phyloP scores from a whole-genome alignment of 306 rosid genomes.

The Glycine soja region DNA sequence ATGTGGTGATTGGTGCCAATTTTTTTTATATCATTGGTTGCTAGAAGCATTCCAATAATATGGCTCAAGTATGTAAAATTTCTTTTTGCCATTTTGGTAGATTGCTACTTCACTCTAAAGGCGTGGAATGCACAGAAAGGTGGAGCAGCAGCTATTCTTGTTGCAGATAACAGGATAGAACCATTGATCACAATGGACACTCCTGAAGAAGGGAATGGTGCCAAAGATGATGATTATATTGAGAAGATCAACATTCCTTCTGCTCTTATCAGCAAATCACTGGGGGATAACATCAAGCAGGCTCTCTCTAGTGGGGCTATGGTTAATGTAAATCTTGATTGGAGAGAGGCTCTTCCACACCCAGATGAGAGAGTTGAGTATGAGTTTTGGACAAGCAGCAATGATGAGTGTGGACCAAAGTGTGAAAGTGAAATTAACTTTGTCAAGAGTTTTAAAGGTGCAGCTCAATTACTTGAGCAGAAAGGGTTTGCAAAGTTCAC shows the following conservation, averaged over 20 bases:
- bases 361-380: slow-evolving; percentile 98
- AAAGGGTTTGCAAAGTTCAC: slow-evolving; percentile 86
- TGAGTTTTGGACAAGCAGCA: slow-evolving; percentile 96
- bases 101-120: slow-evolving; percentile 92
- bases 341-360: slow-evolving; percentile 99
- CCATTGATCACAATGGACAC: slow-evolving; percentile 95
- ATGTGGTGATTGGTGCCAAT: background rate
- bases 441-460: slow-evolving; percentile 83
- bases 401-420: slow-evolving; percentile 95
- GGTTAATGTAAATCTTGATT: slow-evolving; percentile 91
- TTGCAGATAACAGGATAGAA: slow-evolving; percentile 80
- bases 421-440: slow-evolving; percentile 83
- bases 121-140: slow-evolving; percentile 96
- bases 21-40: slow-evolving; percentile 3
- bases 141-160: slow-evolving; percentile 97
- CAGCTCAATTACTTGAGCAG: slow-evolving; percentile 92
- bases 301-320: slow-evolving; percentile 70
- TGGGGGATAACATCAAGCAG: slow-evolving; percentile 81
- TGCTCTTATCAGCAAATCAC: slow-evolving; percentile 80
- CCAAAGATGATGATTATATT: slow-evolving; percentile 69
- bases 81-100: slow-evolving; percentile 52
- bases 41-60: slow-evolving; percentile 19
- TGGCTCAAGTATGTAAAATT: background rate
- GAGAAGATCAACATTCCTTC: slow-evolving; percentile 87
- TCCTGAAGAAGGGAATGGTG: slow-evolving; percentile 78